Conservation (phyloP, 2,329 filamentous ascomycete genomes). For the Diplodia mutila region DNA sequence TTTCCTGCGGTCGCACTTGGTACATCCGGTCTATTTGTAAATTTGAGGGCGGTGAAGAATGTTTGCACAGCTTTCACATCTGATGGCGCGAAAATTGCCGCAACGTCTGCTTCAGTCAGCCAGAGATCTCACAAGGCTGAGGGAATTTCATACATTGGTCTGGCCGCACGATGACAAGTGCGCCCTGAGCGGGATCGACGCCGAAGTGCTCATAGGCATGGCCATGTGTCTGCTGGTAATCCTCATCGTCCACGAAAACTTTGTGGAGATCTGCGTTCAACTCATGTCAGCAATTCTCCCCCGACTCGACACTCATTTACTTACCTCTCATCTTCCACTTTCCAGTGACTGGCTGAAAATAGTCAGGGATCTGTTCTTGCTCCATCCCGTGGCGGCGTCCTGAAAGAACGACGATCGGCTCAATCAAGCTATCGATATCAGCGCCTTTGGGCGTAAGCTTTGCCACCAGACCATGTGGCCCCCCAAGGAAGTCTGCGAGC, state of each 20-base stretch:
- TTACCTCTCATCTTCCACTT: constrained; percentile 60
- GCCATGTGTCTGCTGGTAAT: constrained; percentile 46
- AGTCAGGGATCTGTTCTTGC: constrained; percentile 57
- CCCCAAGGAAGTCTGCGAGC: constrained; percentile 28
- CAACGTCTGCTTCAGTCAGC: neutral
- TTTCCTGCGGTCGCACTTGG: neutral
- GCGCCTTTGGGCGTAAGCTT: constrained; percentile 48
- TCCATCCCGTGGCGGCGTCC: constrained; percentile 55
- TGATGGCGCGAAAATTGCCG: neutral
- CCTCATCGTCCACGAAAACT: constrained; percentile 62
- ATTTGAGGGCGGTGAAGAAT: neutral
- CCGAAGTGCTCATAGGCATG: constrained; percentile 61
- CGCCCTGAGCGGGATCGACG: constrained; percentile 44
- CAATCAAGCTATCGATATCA: constrained; percentile 61
- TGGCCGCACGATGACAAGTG: constrained; percentile 60
- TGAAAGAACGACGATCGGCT: constrained; percentile 59
- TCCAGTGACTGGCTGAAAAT: constrained; percentile 61
- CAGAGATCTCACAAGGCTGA: too few species aligned
- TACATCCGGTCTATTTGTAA: too few species aligned
- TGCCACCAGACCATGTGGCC: constrained; percentile 40
- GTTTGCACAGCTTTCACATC: neutral
- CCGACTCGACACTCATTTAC: constrained; percentile 10
- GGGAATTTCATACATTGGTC: constrained; percentile 41
- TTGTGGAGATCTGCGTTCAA: constrained; percentile 59
- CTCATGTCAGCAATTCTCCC: neutral